Base-by-base conservation (phyloP, 2,329 filamentous ascomycete genomes). In the Pyricularia grisea region DNA sequence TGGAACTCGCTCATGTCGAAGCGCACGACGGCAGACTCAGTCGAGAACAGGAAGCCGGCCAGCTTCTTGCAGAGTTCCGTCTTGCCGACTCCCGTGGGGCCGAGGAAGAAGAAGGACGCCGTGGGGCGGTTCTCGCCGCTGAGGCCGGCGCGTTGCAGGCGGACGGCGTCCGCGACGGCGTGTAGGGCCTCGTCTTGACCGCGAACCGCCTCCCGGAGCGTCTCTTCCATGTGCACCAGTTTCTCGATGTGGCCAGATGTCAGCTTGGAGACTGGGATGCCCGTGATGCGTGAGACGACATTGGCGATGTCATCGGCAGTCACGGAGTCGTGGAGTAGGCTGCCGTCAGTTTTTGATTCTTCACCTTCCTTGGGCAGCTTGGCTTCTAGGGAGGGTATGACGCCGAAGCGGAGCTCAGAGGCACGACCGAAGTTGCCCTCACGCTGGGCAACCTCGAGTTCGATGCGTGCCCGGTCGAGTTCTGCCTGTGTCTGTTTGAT, bases 1-100 rank as follows among this genome's bases (percentile, higher is more conserved):
- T 97, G 93, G 78, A 97, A 98, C 76, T 99, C 95, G 74, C 89
- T 92, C 95, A 98, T 98, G 79, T 98, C 95, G 78, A 98, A 98
- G 42, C 95, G 87, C 42, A 97, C 88, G 30, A 99, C 93, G 2
- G 95, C 94, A 31, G 89, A 88, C 74, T 97, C 92, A 1, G 93
- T 97, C 0, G 92, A 95, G 80, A 98, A 99, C 55, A 99, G 83
- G 81, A 97, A 98, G 70, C 86, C 87, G 1, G 95, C 95, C 74
- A 99, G 90, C 77, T 96, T 94, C 84, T 98, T 98, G 84, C 94
- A 97, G 0, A 98, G 87, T 77, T 98, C 94, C 3, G 95, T 99
- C 82, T 98, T 99, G 69, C 95, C 95, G 23, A 97, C 94, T 76
- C 95, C 95, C 0, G 95, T 98, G 5, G 95, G 95, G 0, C 95